Base-by-base conservation (phyloP, 2,329 filamentous ascomycete genomes). In the Hymenoscyphus infarciens region DNA sequence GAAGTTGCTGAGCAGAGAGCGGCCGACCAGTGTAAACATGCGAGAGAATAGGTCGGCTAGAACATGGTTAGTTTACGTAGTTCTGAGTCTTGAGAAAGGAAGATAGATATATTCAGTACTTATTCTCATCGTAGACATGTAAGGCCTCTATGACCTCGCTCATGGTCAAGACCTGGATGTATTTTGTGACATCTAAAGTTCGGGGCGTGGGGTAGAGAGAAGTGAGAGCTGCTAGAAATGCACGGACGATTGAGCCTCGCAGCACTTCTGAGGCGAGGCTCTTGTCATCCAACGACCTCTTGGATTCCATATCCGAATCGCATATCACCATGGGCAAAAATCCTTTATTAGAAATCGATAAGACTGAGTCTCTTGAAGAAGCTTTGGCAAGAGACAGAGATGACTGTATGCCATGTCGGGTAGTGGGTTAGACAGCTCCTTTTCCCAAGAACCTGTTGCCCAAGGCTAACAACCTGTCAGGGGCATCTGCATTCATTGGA, bases 101-200 rank as follows among this genome's bases (percentile, higher is more conserved):
- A 63, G 61, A 52, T 35, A 59, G 19, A 72, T 45, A 56, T 45
- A 52, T 63, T 64, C 61, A 83, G 73, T 80, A 96, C 93, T 93
- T 92, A 79, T 93, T 87, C 81, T 97, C 93, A 84, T 98, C 93
- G 77, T 90, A 97, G 75, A 99, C 92, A 81, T 98, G 94, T 73
- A 99, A 83, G 75, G 94, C 95, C 82, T 98, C 94, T 74, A 99
- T 90, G 74, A 90, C 87, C 79, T 91, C 87, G 80, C 85, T 91
- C 90, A 93, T 94, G 75, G 77, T 87, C 61, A 62, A 57, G 52
- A 19, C 16, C 33, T 16, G 55, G 31, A 16, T 57, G 55, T 25
- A 10, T 22, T 39, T 57, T 29, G 19, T 35, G 55, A 19, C 55
- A 35, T 22, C 31, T 38, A 29, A 56, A 57, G 55, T 15, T 39